These are phyloP conservation scores for Penicillium thymicola DNA, from an alignment of 2,329 filamentous ascomycete genomes.

Conservation along the genomic window DNA sequence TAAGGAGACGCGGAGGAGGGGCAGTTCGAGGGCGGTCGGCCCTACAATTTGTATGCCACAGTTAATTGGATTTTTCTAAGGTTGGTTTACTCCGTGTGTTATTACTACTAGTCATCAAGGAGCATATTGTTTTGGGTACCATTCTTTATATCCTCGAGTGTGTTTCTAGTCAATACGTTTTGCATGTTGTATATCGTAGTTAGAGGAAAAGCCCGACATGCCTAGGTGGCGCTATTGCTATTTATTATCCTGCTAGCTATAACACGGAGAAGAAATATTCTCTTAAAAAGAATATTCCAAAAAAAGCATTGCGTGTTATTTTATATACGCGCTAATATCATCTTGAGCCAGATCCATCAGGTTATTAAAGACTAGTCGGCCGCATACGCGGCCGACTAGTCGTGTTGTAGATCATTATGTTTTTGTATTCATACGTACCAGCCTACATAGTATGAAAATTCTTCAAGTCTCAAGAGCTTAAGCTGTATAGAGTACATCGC, in stretches of 20 bases:
- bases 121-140: background rate
- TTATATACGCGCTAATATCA: no score
- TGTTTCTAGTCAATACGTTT: background rate
- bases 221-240: background rate
- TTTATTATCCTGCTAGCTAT: background rate
- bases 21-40: conserved; percentile 14
- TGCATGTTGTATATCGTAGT: background rate
- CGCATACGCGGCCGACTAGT: background rate
- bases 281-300: no score
- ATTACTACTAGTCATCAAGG: background rate
- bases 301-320: no score
- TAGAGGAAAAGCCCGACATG: background rate
- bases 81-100: background rate
- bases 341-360: background rate
- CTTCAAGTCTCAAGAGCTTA: background rate
- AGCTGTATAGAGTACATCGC: background rate
- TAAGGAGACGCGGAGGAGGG: conserved; percentile 18
- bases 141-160: background rate
- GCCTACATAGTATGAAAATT: background rate
- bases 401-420: background rate
- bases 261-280: background rate
- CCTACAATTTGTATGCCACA: background rate
- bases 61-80: no score
- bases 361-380: no score
- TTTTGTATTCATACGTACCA: background rate